Base-by-base conservation (phyloP, 345 rosid genomes). In the Pseudoturritis turrita region DNA sequence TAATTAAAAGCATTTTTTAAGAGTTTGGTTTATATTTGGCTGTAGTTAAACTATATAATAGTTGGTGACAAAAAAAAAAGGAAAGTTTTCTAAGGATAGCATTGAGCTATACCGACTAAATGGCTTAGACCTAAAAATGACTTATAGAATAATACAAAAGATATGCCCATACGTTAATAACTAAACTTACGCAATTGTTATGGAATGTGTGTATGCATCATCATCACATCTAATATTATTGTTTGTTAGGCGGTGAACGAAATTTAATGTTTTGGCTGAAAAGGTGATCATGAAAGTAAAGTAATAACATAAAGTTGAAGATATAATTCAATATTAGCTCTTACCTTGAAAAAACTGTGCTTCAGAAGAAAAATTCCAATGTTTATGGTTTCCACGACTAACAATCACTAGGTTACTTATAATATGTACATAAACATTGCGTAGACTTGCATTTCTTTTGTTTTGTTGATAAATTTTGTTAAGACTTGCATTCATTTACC, bases 181-280 rank as follows among this genome's bases (percentile, higher is more conserved):
- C 29, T 31, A 41, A 45, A 41, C 10, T 70, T 62, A 53, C 63
- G 14, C 28, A 62, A 31, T 62, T 62, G 47, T 62, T 54, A 62
- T 62, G 70, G 76, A 72, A 52, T 62, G 53, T 72, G 54, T 72
- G 62, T 62, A 72, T 62, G 70, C 62, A 62, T 52, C 21, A 62
- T 52, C 21, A 62, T n/a, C 18, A 62, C 47, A 72, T 62, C 6
- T 14, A 14, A 21, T 52, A 51, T 18, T 13, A 53, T 43, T 62
- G 62, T 62, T 62, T 41, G 43, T 62, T 72, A 49, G 35, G 53
- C 29, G 59, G 36, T 37, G 40, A 47, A 47, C 22, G 12, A 36
- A 25, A 6, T 51, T 41, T 60, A 18, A 18, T 45, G 57, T 64
- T 46, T 46, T 22, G n/a, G 35, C 0, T 28, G 31, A 70, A 70